Conservation (phyloP, 306 rosid species). For the Senna tora region DNA sequence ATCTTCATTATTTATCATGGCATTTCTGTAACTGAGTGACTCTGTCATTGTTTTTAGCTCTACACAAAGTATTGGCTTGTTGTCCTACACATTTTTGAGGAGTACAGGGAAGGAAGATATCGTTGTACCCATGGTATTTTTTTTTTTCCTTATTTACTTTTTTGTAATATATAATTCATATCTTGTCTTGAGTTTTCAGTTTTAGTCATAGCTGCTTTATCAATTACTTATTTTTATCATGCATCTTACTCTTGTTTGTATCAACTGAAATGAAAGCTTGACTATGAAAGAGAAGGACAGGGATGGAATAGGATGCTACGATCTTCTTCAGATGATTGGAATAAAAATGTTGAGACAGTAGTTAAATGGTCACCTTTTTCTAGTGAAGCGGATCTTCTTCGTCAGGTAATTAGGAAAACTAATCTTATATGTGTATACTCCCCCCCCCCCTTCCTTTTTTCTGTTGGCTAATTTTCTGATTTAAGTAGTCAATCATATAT, state of each 20-base stretch:
- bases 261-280: conserved; percentile 63
- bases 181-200: neutral
- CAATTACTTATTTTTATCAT: conserved; percentile 26
- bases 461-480: conserved; percentile 22
- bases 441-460: no score
- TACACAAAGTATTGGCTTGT: conserved; percentile 90
- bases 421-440: neutral
- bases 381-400: conserved; percentile 74
- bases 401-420: conserved; percentile 50
- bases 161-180: neutral
- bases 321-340: conserved; percentile 73
- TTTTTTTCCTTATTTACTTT: conserved; percentile 3
- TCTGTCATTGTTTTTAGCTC: conserved; percentile 50
- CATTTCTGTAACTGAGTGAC: conserved; percentile 41
- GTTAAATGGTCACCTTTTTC: conserved; percentile 90
- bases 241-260: conserved; percentile 40
- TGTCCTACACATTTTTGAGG: conserved; percentile 95
- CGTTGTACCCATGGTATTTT: conserved; percentile 93
- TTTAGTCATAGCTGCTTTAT: neutral
- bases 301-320: conserved; percentile 69
- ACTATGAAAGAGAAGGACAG: conserved; percentile 66
- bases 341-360: conserved; percentile 70
- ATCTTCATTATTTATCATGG: conserved; percentile 20
- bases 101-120: conserved; percentile 94
- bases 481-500: neutral